Conservation (phyloP, 805 yeast species). For the Henningerozyma blattae region DNA sequence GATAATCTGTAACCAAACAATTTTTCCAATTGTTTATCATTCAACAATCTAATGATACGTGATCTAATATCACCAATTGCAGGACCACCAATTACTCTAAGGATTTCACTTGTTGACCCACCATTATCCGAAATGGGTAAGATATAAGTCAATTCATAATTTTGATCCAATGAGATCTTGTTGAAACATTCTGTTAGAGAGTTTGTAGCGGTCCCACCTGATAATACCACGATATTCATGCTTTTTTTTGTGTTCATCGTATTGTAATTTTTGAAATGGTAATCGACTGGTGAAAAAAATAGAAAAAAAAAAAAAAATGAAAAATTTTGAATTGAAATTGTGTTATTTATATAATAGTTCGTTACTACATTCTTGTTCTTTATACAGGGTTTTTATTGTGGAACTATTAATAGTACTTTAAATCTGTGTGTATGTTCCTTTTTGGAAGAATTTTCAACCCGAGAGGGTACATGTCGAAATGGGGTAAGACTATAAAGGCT, state of each 20-base stretch:
- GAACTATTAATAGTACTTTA: too few species aligned
- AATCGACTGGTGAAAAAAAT: too few species aligned
- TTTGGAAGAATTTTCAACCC: too few species aligned
- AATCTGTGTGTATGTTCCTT: too few species aligned
- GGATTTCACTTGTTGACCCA: constrained; percentile 83
- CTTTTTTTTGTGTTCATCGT: not conserved
- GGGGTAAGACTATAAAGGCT: too few species aligned
- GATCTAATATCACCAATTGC: constrained; percentile 91
- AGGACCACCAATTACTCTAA: constrained; percentile 83
- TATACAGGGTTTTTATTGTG: too few species aligned
- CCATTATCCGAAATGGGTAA: constrained; percentile 89
- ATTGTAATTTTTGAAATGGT: too few species aligned
- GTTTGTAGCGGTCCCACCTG: constrained; percentile 87
- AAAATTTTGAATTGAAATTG: too few species aligned
- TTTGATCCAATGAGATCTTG: constrained; percentile 26
- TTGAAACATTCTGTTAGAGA: constrained; percentile 51
- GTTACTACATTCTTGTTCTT: too few species aligned
- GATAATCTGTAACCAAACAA: constrained; percentile 23
- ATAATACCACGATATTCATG: constrained; percentile 32
- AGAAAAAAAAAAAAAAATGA: too few species aligned
- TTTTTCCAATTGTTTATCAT: constrained; percentile 32
- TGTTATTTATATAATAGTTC: too few species aligned
- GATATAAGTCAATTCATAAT: constrained; percentile 32
- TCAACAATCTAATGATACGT: constrained; percentile 61
- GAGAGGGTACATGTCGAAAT: too few species aligned